Percentiles rank a stretch among this genome's conserved stretches.
Evolutionary conservation across 305 asterid species (phyloP).

Genomic region (Plantago coronopus): DNA sequence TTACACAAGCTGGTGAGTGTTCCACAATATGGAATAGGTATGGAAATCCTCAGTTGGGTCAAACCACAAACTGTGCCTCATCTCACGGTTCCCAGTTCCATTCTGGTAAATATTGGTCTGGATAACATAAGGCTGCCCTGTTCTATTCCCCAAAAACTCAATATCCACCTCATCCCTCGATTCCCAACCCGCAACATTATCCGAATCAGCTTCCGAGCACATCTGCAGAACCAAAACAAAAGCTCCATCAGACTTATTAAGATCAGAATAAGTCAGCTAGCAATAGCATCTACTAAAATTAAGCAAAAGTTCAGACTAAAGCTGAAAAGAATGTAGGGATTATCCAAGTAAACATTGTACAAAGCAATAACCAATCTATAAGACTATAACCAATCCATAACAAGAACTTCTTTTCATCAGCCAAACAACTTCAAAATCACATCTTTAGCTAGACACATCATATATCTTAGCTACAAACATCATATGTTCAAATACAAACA

Average conservation of each 20-base stretch:
- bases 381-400: no score
- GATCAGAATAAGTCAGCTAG: no score
- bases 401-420: no score
- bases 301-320: no score
- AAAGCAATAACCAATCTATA: not conserved
- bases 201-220: conserved; percentile 47
- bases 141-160: conserved; percentile 84
- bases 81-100: conserved; percentile 82
- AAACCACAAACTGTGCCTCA: conserved; percentile 83
- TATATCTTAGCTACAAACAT: no score
- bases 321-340: no score
- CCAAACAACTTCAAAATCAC: no score
- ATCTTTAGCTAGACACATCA: no score
- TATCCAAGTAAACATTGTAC: not conserved
- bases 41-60: conserved; percentile 85
- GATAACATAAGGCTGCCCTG: conserved; percentile 75
- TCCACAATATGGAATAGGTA: conserved; percentile 77
- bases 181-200: conserved; percentile 53
- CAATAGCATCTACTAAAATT: no score
- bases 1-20: conserved; percentile 67
- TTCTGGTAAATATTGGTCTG: conserved; percentile 84
- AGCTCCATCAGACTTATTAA: not conserved
- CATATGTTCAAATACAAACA: no score
- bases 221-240: conserved; percentile 39
- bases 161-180: conserved; percentile 80